These are phyloP conservation scores for Hansenula anomala DNA, from an alignment of 1,139 yeast genomes.

Conservation along the genomic window DNA sequence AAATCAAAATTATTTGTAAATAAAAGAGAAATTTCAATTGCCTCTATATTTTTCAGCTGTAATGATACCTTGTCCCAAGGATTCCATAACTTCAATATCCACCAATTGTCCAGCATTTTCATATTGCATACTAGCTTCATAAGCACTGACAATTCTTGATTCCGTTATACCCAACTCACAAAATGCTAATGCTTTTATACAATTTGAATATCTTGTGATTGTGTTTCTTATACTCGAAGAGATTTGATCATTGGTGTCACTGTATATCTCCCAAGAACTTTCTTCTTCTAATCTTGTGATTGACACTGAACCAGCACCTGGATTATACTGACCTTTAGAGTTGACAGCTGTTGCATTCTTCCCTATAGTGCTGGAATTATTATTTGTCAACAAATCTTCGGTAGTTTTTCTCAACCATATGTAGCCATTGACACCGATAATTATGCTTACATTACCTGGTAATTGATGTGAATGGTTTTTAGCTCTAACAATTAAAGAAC, in stretches of 20 bases:
- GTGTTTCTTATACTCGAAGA: conserved; percentile 58
- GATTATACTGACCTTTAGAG: conserved; percentile 42
- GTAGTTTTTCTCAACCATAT: conserved; percentile 85
- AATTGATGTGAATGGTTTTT: conserved; percentile 82
- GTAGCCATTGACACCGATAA: conserved; percentile 91
- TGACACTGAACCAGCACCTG: conserved; percentile 60
- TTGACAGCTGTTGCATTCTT: conserved; percentile 35
- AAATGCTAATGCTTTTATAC: conserved; percentile 71
- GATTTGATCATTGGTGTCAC: conserved; percentile 80
- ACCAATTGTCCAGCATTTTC: conserved; percentile 69
- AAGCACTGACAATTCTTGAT: conserved; percentile 70
- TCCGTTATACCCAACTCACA: conserved; percentile 88
- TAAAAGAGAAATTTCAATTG: not conserved
- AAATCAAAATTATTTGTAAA: too few relatives aligned
- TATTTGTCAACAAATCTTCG: conserved; percentile 26
- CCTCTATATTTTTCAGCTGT: conserved; percentile 74
- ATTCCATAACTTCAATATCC: conserved; percentile 69
- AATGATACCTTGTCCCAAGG: conserved; percentile 71
- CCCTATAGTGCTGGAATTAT: conserved; percentile 27
- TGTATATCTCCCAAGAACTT: conserved; percentile 92
- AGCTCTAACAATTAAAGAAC: conserved; percentile 75
- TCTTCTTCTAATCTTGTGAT: conserved; percentile 91
- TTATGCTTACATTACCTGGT: conserved; percentile 87
- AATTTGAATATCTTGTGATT: conserved; percentile 81
- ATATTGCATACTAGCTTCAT: conserved; percentile 84